Base-by-base conservation (phyloP, 257 asterid species). In the Solanum chmielewskii region DNA sequence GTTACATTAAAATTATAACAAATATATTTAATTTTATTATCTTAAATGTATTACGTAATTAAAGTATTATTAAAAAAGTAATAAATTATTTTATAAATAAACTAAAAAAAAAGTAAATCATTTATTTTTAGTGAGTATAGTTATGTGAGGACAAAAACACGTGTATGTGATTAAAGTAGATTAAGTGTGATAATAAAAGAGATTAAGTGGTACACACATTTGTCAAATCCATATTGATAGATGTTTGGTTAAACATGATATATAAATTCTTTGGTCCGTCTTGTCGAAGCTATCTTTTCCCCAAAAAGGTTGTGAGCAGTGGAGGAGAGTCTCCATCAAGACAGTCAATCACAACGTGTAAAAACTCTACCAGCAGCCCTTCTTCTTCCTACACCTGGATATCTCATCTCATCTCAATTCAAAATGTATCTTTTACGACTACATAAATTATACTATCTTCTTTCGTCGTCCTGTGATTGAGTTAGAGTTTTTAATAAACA, bases 251-350 rank as follows among this genome's bases (percentile, higher is more conserved):
- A 56, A 42, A 76, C 7, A 37, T 37, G 6, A 37, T 37, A 37
- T 37, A 37, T 42, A n/a, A 77, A n/a, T 77, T 25, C 39, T 21
- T 42, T 77, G 83, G 62, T 77, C 62, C 39, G 83, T 77, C 83
- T 77, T 77, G 62, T 77, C 56, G 13, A 77, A 77, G 59, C 73
- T 16, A 27, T 41, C 71, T 33, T 86, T 86, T 86, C 85, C 52
- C 69, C 39, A 6, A 62, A 35, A 59, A 86, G 81, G 81, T 62
- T 18, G 20, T 23, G 64, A 25, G 59, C 6, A 23, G 83, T 75
- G 83, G 56, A 56, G 35, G 23, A 12, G 37, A 42, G 85, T 83
- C 89, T 83, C 62, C 62, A 25, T 83, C 89, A 27, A 56, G 56
- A 60, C 18, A n/a, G 70, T 83, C 89, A 42, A 78, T 78, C 81